Conservation (phyloP, 768 basidiomycete genomes). For the Pleurotus ostreatus region DNA sequence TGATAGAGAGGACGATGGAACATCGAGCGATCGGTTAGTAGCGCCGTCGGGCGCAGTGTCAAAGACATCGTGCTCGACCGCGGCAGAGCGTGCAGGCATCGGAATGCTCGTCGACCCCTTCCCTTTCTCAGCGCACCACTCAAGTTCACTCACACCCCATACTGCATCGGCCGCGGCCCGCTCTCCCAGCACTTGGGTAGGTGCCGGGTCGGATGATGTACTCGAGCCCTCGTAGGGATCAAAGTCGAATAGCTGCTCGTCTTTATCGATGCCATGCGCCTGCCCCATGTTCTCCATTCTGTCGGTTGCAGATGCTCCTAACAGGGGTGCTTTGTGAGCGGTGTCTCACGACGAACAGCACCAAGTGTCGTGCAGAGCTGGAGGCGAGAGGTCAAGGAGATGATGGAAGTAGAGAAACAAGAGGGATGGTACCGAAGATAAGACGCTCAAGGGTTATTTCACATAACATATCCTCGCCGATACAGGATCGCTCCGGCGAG, state of each 20-base stretch:
- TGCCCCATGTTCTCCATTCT: slow-evolving; percentile 19
- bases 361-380: not conserved
- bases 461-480: slow-evolving; percentile 26
- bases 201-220: not conserved
- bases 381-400: slow-evolving; percentile 6
- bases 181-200: not conserved
- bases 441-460: slow-evolving; percentile 12
- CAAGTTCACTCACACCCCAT: not conserved
- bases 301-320: slow-evolving; percentile 18
- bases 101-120: slow-evolving; percentile 48
- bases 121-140: slow-evolving; percentile 37
- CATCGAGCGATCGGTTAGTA: not conserved
- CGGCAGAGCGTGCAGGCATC: slow-evolving; percentile 39
- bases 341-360: not conserved
- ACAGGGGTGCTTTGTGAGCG: not conserved
- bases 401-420: slow-evolving; percentile 11
- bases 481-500: slow-evolving; percentile 26
- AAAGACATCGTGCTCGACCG: slow-evolving; percentile 36
- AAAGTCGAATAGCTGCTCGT: slow-evolving; percentile 46
- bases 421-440: slow-evolving; percentile 9
- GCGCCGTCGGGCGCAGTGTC: slow-evolving; percentile 15
- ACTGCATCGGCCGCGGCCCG: not conserved
- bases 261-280: slow-evolving; percentile 50
- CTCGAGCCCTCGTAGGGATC: slow-evolving; percentile 38
- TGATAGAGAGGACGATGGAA: slow-evolving; percentile 19